Evolutionary conservation across 192 early-diverging fungal species (phyloP), one percentile per base, ranked within the genome.

Genomic region (Phycomyces blakesleeanus): DNA sequence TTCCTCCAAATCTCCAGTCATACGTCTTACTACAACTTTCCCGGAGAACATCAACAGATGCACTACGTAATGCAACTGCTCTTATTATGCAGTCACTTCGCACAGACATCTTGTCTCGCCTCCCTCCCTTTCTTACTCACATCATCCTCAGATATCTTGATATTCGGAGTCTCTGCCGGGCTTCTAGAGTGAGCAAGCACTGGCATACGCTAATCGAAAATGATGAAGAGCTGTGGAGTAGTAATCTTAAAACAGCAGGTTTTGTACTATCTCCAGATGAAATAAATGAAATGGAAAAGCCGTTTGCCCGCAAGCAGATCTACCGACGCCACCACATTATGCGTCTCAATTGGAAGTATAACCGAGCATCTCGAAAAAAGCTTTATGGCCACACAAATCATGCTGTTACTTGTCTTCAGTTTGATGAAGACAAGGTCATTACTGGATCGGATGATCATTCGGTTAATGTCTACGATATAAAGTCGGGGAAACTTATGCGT

Each of bases 341-440:
- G 25, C 82, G 89, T 42, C 86, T 86, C 60, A 93, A 93, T 72
- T 99, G 95, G 97, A 68, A 81, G 16, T 80, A 81, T 39, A 91
- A 91, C 22, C 67, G 78, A 18, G 86, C 83, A 71, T 83, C 84
- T 67, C 87, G 90, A 37, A 85, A 88, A 21, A 87, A 83, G 37
- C 96, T 99, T 67, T 79, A 81, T 20, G 92, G 93, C 21, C 91
- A 96, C 65, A 84, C 81, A 22, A 82, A 83, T 40, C 18, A 54
- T 22, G 49, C 51, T 16, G 96, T 97, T 6, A 98, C 97, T 12
- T 97, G 95, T 62, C 74, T 99, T 37, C 95, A 97, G 69, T 95
- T 97, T 78, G 96, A 98, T 68, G 84, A 84, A n/a, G 89, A 96
- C 47, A 93, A 97, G 74, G 93, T 99, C 24, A 87, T 99, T 16